A percentile compares a stretch with the other conserved stretches of the same genome.
Evolutionary conservation across 148 eudicot genomes (phyloP).

Genomic region (Euryodendron excelsum): DNA sequence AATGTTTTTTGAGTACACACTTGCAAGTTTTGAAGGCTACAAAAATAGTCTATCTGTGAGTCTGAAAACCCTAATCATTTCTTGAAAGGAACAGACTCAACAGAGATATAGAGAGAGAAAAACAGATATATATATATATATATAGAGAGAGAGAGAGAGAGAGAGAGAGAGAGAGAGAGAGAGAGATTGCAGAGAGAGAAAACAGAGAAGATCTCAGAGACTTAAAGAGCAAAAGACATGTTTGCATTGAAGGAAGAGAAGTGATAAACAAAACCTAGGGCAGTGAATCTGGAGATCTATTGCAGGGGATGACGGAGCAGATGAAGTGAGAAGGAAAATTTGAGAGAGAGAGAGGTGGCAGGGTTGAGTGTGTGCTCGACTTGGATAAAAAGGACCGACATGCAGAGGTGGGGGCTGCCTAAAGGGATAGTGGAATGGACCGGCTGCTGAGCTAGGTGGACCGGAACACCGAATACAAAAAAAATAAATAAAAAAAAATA

Average conservation of each 20-base stretch:
- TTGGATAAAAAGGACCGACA: not conserved
- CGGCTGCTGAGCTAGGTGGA: not conserved
- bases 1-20: not conserved
- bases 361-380: not conserved
- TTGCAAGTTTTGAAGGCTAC: not conserved
- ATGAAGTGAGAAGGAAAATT: not conserved
- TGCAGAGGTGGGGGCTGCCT: too few species aligned
- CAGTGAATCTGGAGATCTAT: not conserved
- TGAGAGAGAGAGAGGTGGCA: slow-evolving; percentile 16
- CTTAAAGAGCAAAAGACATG: not conserved
- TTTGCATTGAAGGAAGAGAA: not conserved
- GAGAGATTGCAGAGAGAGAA: not conserved
- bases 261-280: not conserved
- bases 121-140: too few species aligned
- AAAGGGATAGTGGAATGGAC: too few species aligned
- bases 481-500: too few species aligned
- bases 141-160: not conserved
- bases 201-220: not conserved
- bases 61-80: slow-evolving; percentile 1
- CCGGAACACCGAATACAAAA: not conserved
- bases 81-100: not conserved
- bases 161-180: not conserved
- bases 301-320: not conserved
- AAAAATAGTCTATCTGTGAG: not conserved
- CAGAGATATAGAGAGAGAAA: not conserved